phyloP scores from a whole-genome alignment of 164 flowering plant genomes.

The Kingdonia uniflora region DNA sequence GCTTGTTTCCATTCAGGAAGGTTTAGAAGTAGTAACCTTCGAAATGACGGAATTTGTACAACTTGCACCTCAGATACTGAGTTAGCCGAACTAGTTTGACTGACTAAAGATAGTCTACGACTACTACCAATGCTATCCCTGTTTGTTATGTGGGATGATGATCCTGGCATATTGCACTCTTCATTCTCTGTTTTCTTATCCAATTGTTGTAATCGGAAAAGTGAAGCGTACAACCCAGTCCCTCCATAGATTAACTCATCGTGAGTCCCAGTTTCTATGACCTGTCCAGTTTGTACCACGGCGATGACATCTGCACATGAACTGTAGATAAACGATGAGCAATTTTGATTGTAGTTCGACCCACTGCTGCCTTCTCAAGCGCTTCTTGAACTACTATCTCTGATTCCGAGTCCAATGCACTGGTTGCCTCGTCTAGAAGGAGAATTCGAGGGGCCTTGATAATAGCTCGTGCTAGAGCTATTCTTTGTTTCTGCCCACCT shows the following conservation, averaged over 20 bases:
- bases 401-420: slow-evolving; percentile 2
- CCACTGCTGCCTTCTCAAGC: background rate
- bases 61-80: background rate
- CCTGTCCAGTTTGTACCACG: background rate
- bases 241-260: background rate
- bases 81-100: background rate
- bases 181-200: background rate
- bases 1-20: slow-evolving; percentile 2
- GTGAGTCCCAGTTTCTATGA: background rate
- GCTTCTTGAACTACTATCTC: slow-evolving; percentile 2
- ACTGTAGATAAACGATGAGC: slow-evolving; percentile 1
- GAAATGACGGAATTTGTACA: background rate
- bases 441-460: slow-evolving; percentile 1
- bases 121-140: background rate
- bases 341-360: background rate
- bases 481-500: slow-evolving; percentile 5
- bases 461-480: slow-evolving; percentile 4
- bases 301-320: background rate
- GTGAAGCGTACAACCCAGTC: background rate
- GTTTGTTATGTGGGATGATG: background rate
- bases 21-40: slow-evolving; percentile 1
- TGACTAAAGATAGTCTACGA: background rate
- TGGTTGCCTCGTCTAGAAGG: slow-evolving; percentile 3
- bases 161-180: background rate
- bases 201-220: background rate